Evolutionary conservation across 305 asterid genomes (phyloP).

Genomic region (Fraxinus platypoda): DNA sequence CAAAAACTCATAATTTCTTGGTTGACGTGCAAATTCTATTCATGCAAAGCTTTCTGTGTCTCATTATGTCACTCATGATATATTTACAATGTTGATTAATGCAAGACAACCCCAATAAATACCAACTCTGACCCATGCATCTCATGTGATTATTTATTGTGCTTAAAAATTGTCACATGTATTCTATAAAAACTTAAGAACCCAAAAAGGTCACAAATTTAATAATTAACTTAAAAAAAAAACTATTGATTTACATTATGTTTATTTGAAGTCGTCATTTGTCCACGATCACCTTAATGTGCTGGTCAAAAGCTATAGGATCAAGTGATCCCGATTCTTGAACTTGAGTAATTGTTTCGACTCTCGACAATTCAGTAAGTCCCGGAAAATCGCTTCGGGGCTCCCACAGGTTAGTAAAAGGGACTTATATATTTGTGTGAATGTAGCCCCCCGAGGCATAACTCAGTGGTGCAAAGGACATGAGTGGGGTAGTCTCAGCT

Average conservation of each 20-base stretch:
- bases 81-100: slow-evolving; percentile 39
- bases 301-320: background rate
- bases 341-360: background rate
- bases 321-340: background rate
- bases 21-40: slow-evolving; percentile 15
- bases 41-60: slow-evolving; percentile 39
- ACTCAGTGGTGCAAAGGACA: no score
- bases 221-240: background rate
- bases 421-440: no score
- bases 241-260: background rate
- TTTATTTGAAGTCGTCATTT: background rate
- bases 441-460: no score
- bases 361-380: background rate
- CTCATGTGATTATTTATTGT: slow-evolving; percentile 38
- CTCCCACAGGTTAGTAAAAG: background rate
- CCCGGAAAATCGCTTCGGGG: background rate
- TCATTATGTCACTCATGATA: slow-evolving; percentile 48
- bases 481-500: no score
- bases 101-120: slow-evolving; percentile 42
- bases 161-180: background rate
- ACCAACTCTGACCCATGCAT: slow-evolving; percentile 41
- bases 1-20: background rate
- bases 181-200: background rate
- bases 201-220: background rate
- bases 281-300: background rate